A percentile compares a stretch with the other conserved stretches of the same genome.
Conservation (phyloP, 768 basidiomycete species). For the Hortiboletus flavorubellus region DNA sequence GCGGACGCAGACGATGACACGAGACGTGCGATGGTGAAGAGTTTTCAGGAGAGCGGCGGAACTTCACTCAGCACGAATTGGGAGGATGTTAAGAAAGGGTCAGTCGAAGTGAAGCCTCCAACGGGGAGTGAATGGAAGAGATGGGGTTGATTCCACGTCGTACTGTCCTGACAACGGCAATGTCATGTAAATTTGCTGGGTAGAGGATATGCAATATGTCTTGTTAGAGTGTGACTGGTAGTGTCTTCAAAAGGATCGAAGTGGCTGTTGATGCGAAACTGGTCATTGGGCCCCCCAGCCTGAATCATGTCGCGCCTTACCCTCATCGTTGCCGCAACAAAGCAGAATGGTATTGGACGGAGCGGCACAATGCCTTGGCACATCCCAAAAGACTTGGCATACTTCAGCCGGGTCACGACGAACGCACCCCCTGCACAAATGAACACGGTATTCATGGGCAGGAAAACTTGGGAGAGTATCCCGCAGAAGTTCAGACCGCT, state of each 20-base stretch:
- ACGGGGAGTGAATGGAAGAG: slow-evolving; percentile 80
- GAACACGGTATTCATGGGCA: slow-evolving; percentile 92
- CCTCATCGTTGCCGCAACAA: slow-evolving; percentile 91
- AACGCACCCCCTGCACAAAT: slow-evolving; percentile 47
- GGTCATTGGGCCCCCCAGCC: no score
- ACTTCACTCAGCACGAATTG: slow-evolving; percentile 96
- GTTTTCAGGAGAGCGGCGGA: slow-evolving; percentile 91
- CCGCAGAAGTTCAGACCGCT: slow-evolving; percentile 82
- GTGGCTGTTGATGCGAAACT: no score
- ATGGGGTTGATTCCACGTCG: slow-evolving; percentile 46
- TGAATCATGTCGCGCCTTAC: slow-evolving; percentile 64
- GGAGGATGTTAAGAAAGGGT: slow-evolving; percentile 74
- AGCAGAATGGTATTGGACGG: slow-evolving; percentile 82
- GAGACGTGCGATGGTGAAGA: slow-evolving; percentile 96
- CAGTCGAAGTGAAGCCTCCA: slow-evolving; percentile 79
- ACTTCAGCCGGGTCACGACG: slow-evolving; percentile 82
- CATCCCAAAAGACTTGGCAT: slow-evolving; percentile 84
- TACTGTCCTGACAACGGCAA: not conserved
- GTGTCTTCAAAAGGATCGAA: no score
- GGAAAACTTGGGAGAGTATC: slow-evolving; percentile 98
- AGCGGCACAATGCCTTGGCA: slow-evolving; percentile 82
- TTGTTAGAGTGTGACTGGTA: no score
- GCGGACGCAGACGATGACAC: slow-evolving; percentile 90
- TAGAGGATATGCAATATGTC: not conserved
- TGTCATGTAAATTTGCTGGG: not conserved